Evolutionary conservation across 2,329 filamentous ascomycete genomes (phyloP).

Genomic region (Ophiostoma triangulosporum): DNA sequence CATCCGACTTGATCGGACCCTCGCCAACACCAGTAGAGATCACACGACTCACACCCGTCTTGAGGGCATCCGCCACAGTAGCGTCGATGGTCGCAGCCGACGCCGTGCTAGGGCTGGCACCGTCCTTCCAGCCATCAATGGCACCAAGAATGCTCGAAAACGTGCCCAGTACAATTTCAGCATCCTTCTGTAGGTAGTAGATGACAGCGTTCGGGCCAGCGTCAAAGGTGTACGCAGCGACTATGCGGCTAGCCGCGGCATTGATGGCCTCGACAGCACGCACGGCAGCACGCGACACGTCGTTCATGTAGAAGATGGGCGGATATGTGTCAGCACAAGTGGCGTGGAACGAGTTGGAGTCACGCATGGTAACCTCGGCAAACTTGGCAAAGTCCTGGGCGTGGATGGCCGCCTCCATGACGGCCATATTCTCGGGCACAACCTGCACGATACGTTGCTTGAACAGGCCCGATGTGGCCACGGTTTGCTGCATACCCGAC

Average conservation of each 20-base stretch:
- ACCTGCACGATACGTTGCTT: constrained; percentile 58
- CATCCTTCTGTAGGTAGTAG: constrained; percentile 79
- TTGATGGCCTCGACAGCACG: constrained; percentile 85
- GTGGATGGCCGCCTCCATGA: constrained; percentile 18
- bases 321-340: constrained; percentile 90
- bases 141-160: constrained; percentile 55
- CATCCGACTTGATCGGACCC: constrained; percentile 67
- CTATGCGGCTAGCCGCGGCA: constrained; percentile 56
- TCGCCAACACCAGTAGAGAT: constrained; percentile 88
- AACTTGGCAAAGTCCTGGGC: constrained; percentile 70
- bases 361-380: constrained; percentile 84
- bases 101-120: constrained; percentile 33
- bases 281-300: constrained; percentile 76
- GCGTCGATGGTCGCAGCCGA: constrained; percentile 48
- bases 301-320: constrained; percentile 98
- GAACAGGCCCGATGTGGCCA: constrained; percentile 83
- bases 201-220: constrained; percentile 94
- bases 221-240: constrained; percentile 95
- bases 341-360: constrained; percentile 95
- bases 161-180: constrained; percentile 57
- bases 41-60: constrained; percentile 71
- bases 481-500: constrained; percentile 93
- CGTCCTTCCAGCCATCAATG: constrained; percentile 60
- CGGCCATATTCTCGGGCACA: constrained; percentile 33
- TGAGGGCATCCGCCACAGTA: constrained; percentile 50